These are phyloP conservation scores for Rhizomucor miehei DNA, from an alignment of 371 early-diverging fungal genomes.

Conservation along the genomic window DNA sequence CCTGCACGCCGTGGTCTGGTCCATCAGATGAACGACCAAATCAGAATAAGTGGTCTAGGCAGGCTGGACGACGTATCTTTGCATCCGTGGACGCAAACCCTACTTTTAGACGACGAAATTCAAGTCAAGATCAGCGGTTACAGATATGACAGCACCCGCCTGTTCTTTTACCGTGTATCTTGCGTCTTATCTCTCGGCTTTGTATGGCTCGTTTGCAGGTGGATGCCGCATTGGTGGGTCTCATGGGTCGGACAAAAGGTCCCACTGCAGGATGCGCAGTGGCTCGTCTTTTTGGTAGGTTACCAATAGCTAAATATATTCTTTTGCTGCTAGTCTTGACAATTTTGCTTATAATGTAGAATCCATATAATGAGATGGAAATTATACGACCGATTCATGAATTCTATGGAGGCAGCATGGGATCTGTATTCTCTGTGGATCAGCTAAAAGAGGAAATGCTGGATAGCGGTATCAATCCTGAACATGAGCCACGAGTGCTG, in stretches of 20 bases:
- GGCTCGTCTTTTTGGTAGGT: conserved; percentile 63
- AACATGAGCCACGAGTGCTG: conserved; percentile 19
- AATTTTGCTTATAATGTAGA: conserved; percentile 25
- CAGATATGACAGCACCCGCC: conserved; percentile 34
- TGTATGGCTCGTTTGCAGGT: conserved; percentile 74
- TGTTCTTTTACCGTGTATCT: conserved; percentile 56
- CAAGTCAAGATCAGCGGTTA: conserved; percentile 67
- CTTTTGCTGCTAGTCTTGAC: too few species aligned
- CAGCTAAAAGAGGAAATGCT: conserved; percentile 35
- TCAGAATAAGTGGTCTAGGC: conserved; percentile 12
- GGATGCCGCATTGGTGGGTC: conserved; percentile 80
- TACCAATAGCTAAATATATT: too few species aligned
- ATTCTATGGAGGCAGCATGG: conserved; percentile 68
- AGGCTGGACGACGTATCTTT: not conserved
- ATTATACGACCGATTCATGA: conserved; percentile 54
- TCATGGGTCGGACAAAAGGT: conserved; percentile 58
- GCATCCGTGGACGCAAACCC: conserved; percentile 17
- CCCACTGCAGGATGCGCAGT: conserved; percentile 64
- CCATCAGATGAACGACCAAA: not conserved
- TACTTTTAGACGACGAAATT: conserved; percentile 43
- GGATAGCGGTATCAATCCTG: conserved; percentile 21
- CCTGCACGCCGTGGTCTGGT: too few species aligned
- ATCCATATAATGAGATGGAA: conserved; percentile 71
- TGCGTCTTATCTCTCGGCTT: conserved; percentile 73
- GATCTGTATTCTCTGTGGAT: conserved; percentile 61